Evolutionary conservation across 2,329 filamentous ascomycete genomes (phyloP).

Genomic region (Emmonsiellopsis sp.): DNA sequence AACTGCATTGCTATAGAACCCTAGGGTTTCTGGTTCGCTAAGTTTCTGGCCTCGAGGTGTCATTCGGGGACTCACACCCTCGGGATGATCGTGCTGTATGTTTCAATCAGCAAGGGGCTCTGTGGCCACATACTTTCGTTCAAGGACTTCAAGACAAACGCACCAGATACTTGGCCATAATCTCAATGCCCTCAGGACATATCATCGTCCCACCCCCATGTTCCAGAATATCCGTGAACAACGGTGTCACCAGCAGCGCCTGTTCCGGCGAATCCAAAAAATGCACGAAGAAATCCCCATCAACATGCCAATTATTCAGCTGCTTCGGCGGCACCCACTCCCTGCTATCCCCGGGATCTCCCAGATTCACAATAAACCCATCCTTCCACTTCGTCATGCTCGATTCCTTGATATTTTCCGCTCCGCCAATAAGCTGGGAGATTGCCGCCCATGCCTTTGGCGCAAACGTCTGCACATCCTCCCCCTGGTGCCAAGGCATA

Average conservation of each 20-base stretch:
- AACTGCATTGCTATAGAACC: conserved; percentile 34
- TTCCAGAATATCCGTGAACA: conserved; percentile 55
- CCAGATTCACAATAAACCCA: conserved; percentile 61
- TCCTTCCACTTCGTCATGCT: conserved; percentile 52
- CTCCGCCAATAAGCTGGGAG: conserved; percentile 56
- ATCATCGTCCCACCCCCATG: conserved; percentile 58
- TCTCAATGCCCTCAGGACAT: conserved; percentile 50
- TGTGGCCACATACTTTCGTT: neutral
- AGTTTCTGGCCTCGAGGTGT: conserved; percentile 41
- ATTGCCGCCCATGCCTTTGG: conserved; percentile 60
- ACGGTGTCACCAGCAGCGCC: conserved; percentile 57
- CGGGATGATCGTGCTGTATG: conserved; percentile 46
- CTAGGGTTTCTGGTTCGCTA: conserved; percentile 9
- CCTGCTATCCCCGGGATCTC: conserved; percentile 45
- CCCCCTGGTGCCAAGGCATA: conserved; percentile 54
- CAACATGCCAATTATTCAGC: conserved; percentile 56
- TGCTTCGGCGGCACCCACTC: conserved; percentile 44
- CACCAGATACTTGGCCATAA: conserved; percentile 48
- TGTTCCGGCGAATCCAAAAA: conserved; percentile 64
- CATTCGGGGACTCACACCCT: conserved; percentile 60
- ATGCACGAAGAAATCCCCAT: conserved; percentile 65
- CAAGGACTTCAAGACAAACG: neutral
- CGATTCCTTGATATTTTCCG: conserved; percentile 43
- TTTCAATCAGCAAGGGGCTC: neutral
- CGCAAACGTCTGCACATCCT: conserved; percentile 48